Evolutionary conservation across 495 filamentous ascomycete genomes (phyloP).

Genomic region (Bacidia gigantensis): DNA sequence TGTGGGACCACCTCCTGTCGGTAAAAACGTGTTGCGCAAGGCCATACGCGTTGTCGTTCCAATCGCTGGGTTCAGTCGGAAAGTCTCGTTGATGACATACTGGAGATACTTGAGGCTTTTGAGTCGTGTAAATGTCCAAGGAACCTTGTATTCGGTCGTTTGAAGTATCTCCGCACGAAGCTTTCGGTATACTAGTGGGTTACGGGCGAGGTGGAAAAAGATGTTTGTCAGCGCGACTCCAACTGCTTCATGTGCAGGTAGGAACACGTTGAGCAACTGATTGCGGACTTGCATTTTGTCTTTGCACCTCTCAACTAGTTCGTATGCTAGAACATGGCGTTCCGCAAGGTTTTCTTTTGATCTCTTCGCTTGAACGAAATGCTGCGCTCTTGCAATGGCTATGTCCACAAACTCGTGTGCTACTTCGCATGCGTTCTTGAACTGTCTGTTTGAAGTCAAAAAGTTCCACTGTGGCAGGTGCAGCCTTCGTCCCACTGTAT

Average conservation of each 20-base stretch:
- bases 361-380: neutral
- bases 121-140: neutral
- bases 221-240: constrained; percentile 46
- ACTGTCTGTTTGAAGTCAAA: neutral
- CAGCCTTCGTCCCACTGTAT: constrained; percentile 24
- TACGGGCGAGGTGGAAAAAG: constrained; percentile 36
- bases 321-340: constrained; percentile 33
- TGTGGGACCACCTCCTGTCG: constrained; percentile 34
- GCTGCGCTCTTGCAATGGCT: neutral
- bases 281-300: constrained; percentile 18
- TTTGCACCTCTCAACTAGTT: constrained; percentile 24
- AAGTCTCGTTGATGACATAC: constrained; percentile 28
- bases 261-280: constrained; percentile 12
- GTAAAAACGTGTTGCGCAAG: constrained; percentile 30
- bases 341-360: neutral
- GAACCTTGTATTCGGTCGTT: neutral
- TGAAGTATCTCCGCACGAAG: constrained; percentile 34
- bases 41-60: constrained; percentile 26
- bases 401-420: neutral
- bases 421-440: neutral
- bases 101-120: constrained; percentile 35
- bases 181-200: constrained; percentile 32
- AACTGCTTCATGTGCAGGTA: constrained; percentile 28
- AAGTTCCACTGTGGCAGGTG: constrained; percentile 6
- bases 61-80: constrained; percentile 2